phyloP scores from a whole-genome alignment of 1,284 basidiomycete species.

The Cystobasidium pallidum region DNA sequence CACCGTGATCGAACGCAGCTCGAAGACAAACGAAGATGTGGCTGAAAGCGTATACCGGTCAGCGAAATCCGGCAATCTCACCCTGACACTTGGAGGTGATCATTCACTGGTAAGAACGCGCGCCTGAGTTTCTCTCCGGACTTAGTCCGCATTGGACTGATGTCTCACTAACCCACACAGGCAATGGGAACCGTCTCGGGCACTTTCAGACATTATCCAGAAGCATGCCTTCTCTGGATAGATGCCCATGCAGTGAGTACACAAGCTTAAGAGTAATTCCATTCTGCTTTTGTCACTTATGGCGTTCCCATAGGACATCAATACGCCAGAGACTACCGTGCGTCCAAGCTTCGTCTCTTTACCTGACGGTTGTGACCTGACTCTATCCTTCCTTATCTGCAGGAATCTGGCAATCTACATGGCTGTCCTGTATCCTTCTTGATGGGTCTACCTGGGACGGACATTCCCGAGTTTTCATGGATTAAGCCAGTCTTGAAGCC shows the following conservation, averaged over 20 bases:
- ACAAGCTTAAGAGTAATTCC: not conserved
- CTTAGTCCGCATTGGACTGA: no score
- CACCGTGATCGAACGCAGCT: conserved; percentile 24
- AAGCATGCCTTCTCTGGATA: conserved; percentile 82
- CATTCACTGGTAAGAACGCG: conserved; percentile 83
- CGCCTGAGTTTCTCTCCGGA: no score
- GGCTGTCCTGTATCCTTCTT: conserved; percentile 98
- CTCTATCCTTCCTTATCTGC: not conserved
- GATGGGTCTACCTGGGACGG: conserved; percentile 56
- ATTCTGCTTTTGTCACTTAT: not conserved
- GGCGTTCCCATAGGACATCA: conserved; percentile 88
- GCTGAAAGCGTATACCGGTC: conserved; percentile 75
- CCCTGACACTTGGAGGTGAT: conserved; percentile 94
- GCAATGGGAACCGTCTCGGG: conserved; percentile 91
- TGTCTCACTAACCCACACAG: conserved; percentile 57
- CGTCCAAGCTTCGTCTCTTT: not conserved
- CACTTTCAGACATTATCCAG: conserved; percentile 64
- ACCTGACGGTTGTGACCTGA: not conserved
- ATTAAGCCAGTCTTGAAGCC: conserved; percentile 72
- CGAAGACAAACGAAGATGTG: conserved; percentile 76
- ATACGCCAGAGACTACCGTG: conserved; percentile 78
- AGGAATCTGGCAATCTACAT: conserved; percentile 87
- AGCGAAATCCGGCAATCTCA: conserved; percentile 75
- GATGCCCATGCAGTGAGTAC: conserved; percentile 57
- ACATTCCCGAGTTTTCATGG: conserved; percentile 72